phyloP scores from a whole-genome alignment of 2,329 filamentous ascomycete genomes.

The Colletotrichum aenigma region DNA sequence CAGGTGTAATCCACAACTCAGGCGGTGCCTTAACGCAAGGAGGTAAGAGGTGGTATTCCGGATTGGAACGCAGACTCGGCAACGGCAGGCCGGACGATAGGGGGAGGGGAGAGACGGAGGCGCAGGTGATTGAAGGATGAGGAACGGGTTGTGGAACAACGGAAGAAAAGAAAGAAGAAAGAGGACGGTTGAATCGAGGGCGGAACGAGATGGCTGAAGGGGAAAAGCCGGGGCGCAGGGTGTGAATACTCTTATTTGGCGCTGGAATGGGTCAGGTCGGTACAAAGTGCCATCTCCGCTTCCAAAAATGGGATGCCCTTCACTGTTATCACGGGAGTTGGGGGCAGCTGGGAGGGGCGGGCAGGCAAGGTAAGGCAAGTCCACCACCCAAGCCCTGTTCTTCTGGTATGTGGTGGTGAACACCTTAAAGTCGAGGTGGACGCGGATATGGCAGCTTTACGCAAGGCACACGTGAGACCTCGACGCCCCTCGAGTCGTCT shows the following conservation, averaged over 20 bases:
- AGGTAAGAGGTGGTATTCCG: not conserved
- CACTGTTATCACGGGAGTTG: not conserved
- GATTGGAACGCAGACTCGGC: not conserved
- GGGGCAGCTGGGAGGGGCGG: not conserved
- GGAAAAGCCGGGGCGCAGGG: slow-evolving; percentile 14
- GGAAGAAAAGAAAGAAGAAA: not conserved
- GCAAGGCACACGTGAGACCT: slow-evolving; percentile 21
- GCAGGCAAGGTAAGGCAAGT: not conserved
- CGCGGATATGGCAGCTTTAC: not conserved
- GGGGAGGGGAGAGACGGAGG: not conserved
- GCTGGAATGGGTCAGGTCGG: slow-evolving; percentile 13
- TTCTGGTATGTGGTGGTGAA: not conserved
- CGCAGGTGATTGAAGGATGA: not conserved
- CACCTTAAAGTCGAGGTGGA: not conserved
- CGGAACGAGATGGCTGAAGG: slow-evolving; percentile 1
- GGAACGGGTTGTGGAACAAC: not conserved
- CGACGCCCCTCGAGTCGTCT: slow-evolving; percentile 3
- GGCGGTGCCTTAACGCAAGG: not conserved
- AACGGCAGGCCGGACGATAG: not conserved
- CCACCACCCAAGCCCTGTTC: not conserved
- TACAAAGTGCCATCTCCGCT: slow-evolving; percentile 7
- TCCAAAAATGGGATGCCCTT: slow-evolving; percentile 7
- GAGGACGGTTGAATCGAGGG: not conserved
- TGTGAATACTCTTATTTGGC: not conserved
- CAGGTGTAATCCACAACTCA: not conserved